Evolutionary conservation across 2,329 filamentous ascomycete genomes (phyloP).

Genomic region (Scedosporium dehoogii): DNA sequence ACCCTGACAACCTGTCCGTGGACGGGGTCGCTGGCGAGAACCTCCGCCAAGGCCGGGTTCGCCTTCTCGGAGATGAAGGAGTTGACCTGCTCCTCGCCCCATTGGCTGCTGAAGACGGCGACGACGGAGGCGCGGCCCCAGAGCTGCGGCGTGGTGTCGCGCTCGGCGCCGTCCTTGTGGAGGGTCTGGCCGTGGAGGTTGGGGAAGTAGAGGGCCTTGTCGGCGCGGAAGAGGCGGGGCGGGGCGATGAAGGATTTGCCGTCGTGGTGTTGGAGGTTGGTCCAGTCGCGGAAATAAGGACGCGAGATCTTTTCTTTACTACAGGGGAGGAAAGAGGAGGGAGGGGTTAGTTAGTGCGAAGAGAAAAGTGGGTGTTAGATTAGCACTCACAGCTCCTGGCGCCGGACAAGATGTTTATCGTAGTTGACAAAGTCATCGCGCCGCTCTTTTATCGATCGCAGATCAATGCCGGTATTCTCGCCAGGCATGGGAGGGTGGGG

Average conservation of each 20-base stretch:
- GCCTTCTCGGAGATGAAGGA: constrained; percentile 56
- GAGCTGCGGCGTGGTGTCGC: constrained; percentile 68
- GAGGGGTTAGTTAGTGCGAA: background rate
- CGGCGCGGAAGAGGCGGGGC: constrained; percentile 70
- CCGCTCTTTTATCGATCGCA: constrained; percentile 55
- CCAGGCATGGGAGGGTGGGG: constrained; percentile 60
- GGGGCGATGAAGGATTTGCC: constrained; percentile 91
- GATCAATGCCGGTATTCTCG: constrained; percentile 73
- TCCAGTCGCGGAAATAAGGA: constrained; percentile 95
- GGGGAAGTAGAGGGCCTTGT: constrained; percentile 83
- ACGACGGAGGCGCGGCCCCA: constrained; percentile 68
- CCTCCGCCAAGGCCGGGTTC: constrained; percentile 60
- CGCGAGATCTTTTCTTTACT: constrained; percentile 68
- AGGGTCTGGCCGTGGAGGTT: constrained; percentile 80
- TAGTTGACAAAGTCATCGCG: constrained; percentile 76
- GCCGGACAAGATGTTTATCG: constrained; percentile 69
- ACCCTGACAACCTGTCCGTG: constrained; percentile 70
- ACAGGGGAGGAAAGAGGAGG: background rate
- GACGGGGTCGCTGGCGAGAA: constrained; percentile 43
- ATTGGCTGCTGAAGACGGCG: constrained; percentile 69
- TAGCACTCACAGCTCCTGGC: constrained; percentile 62
- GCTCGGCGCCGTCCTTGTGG: constrained; percentile 37
- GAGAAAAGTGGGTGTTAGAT: background rate
- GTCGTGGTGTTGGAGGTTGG: constrained; percentile 68
- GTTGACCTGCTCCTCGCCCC: constrained; percentile 73